phyloP scores from a whole-genome alignment of 2,329 filamentous ascomycete species.

The Truncatella angustata region DNA sequence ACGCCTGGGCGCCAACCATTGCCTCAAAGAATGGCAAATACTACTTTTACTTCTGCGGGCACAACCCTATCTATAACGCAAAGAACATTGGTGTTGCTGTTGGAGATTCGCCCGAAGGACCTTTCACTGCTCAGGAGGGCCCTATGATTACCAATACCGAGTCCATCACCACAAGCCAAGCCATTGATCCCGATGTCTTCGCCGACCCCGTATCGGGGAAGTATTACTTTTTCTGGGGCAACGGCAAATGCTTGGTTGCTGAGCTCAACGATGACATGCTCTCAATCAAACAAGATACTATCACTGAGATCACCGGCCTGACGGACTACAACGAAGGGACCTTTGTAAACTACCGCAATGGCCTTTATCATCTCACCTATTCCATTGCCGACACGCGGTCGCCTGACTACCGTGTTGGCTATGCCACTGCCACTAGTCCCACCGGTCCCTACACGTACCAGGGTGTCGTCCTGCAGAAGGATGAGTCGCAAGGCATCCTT shows the following conservation, averaged over 20 bases:
- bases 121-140: constrained; percentile 52
- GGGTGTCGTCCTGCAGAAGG: constrained; percentile 42
- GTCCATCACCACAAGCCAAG: constrained; percentile 32
- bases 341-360: constrained; percentile 43
- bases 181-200: constrained; percentile 63
- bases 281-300: constrained; percentile 37
- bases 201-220: constrained; percentile 55
- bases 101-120: constrained; percentile 54
- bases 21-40: constrained; percentile 58
- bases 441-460: constrained; percentile 44
- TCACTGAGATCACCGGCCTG: constrained; percentile 32
- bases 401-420: constrained; percentile 44
- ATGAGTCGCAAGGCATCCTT: constrained; percentile 38
- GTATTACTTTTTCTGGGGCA: constrained; percentile 64
- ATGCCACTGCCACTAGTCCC: constrained; percentile 37
- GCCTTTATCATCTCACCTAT: constrained; percentile 46
- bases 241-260: constrained; percentile 38
- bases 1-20: constrained; percentile 66
- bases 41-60: constrained; percentile 60
- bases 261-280: constrained; percentile 45
- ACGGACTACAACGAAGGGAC: constrained; percentile 40
- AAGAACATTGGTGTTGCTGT: constrained; percentile 63
- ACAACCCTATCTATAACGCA: constrained; percentile 51
- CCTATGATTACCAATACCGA: constrained; percentile 56
- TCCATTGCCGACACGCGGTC: constrained; percentile 46